phyloP scores from a whole-genome alignment of 2,329 filamentous ascomycete genomes.

The Colletotrichum paranaense region DNA sequence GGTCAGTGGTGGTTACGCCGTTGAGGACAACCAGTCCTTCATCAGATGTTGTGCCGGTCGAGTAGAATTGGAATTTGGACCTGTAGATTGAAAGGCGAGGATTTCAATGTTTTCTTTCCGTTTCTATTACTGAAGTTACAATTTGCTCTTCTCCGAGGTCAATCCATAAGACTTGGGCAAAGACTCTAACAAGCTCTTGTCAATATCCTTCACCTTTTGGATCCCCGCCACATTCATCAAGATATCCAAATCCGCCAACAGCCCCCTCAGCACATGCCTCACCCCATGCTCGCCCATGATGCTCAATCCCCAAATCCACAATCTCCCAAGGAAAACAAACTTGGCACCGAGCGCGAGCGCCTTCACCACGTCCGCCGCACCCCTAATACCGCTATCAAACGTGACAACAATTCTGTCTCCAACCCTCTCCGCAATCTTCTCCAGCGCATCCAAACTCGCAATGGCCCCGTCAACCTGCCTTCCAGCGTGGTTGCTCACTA shows the following conservation, averaged over 20 bases:
- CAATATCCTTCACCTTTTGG: constrained; percentile 51
- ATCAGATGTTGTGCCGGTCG: background rate
- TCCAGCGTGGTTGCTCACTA: constrained; percentile 71
- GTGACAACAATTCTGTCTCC: constrained; percentile 46
- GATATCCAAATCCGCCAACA: constrained; percentile 65
- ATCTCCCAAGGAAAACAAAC: constrained; percentile 67
- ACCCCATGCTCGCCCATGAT: constrained; percentile 31
- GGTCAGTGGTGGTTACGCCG: background rate
- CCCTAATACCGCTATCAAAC: constrained; percentile 60
- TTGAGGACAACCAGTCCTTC: background rate
- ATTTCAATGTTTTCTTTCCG: background rate
- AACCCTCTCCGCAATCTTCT: constrained; percentile 56
- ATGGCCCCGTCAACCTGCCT: constrained; percentile 59
- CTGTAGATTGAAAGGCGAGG: too few relatives aligned
- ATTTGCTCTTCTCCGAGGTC: constrained; percentile 24
- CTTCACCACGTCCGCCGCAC: constrained; percentile 70
- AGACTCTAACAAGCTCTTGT: constrained; percentile 21
- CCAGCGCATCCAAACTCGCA: constrained; percentile 56
- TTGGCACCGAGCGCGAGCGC: constrained; percentile 67
- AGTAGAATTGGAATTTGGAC: too few relatives aligned
- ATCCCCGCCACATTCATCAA: constrained; percentile 67
- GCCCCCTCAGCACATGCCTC: constrained; percentile 19
- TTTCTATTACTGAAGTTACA: background rate
- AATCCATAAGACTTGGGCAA: constrained; percentile 20
- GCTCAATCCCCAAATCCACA: constrained; percentile 61